Evolutionary conservation across 352 stramenopile species (phyloP), one percentile per base, ranked within the genome.

Genomic region (Phytophthora ohioensis): DNA sequence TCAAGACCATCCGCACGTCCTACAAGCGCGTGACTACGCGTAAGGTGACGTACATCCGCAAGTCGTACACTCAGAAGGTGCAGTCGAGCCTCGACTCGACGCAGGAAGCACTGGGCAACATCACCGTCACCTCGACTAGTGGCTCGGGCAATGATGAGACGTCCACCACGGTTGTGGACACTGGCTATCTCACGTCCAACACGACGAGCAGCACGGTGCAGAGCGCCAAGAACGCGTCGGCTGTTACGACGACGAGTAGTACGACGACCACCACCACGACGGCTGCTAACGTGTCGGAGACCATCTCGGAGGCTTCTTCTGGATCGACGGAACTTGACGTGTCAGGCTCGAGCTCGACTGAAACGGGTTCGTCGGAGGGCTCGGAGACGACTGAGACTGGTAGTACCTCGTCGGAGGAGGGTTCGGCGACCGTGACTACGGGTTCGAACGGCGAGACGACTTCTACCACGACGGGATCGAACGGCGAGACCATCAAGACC

Each of bases 21-120:
- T 85, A 78, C 75, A 82, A 73, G 66, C 66, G 61, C 47, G 69
- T 80, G 32, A 79, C 70, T 13, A 79, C 65, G 7, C 74, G 70
- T 5, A 77, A 69, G 36, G 48, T 70, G 12, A 73, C 73, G 47
- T 78, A 78, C 71, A 64, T 84, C 35, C 73, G 69, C 49, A 79
- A 73, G 56, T 71, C 70, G 51, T 87, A 82, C 66, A 71, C 49
- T 2, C 65, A 80, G 58, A 74, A 46, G 32, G 70, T 81, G 36
- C 69, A 79, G 54, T 73, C 58, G 42, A 62, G 35, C 39, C 72
- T 87, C 15, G 58, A 77, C 34, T 60, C 62, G 49, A 74, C 67
- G 11, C 48, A 78, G 62, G 36, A 65, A 36, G 48, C 66, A 3
- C 39, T 80, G 64, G 56, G 54, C 38, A 80, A 79, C 52, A 62